A percentile compares a stretch with the other conserved stretches of the same genome.
Conservation (phyloP, 768 basidiomycete species). For the Mycena venus region DNA sequence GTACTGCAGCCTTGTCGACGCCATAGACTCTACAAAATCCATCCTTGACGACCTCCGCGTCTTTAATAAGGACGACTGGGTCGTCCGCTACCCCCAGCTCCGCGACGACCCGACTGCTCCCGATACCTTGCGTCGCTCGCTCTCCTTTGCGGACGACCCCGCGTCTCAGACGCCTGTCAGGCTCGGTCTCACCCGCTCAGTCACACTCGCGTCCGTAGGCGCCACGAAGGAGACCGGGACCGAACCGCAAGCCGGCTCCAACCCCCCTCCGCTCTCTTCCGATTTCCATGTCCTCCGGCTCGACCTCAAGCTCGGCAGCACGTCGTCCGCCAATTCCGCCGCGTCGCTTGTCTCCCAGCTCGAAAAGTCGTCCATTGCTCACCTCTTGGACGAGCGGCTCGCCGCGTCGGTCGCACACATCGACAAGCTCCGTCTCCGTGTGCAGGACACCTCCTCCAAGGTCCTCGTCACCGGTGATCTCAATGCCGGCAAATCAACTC, state of each 20-base stretch:
- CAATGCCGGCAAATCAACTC: constrained; percentile 98
- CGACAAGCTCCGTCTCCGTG: constrained; percentile 85
- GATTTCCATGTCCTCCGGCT: constrained; percentile 93
- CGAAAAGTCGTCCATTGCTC: constrained; percentile 93
- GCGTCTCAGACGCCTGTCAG: constrained; percentile 73
- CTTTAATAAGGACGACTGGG: constrained; percentile 92
- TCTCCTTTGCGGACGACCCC: constrained; percentile 91
- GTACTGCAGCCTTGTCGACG: constrained; percentile 72
- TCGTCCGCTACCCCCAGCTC: constrained; percentile 89
- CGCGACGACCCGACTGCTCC: constrained; percentile 55
- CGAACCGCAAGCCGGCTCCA: constrained; percentile 31
- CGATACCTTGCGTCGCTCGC: constrained; percentile 67
- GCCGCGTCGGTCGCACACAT: constrained; percentile 81
- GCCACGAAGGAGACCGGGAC: constrained; percentile 48
- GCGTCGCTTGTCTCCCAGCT: constrained; percentile 89
- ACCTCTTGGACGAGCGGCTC: constrained; percentile 90
- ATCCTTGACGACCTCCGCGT: constrained; percentile 78
- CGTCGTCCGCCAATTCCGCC: constrained; percentile 74
- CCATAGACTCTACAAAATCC: constrained; percentile 78
- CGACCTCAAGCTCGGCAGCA: constrained; percentile 90
- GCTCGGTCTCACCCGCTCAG: constrained; percentile 65
- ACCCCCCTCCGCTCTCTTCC: constrained; percentile 54
- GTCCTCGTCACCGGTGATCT: constrained; percentile 98
- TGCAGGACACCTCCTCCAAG: constrained; percentile 93
- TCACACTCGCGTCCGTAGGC: constrained; percentile 71